These are phyloP conservation scores for Macrolepiota fuliginosa DNA, from an alignment of 768 basidiomycete species.

Conservation along the genomic window DNA sequence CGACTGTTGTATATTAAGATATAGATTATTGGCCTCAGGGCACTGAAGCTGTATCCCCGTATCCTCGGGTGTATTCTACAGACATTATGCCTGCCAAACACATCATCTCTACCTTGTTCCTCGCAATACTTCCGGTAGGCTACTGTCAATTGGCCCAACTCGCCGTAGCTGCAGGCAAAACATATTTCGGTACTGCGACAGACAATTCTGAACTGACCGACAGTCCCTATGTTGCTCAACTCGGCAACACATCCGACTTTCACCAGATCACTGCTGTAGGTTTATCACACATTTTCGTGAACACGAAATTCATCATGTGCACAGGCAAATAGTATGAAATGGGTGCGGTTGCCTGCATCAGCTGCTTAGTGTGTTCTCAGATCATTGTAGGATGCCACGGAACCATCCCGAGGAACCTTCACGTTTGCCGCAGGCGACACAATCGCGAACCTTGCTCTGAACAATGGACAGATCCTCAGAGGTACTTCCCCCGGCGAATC, in stretches of 20 bases:
- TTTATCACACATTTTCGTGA: neutral
- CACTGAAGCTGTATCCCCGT: neutral
- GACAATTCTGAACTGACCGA: constrained; percentile 45
- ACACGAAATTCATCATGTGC: neutral
- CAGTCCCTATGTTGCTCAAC: constrained; percentile 34
- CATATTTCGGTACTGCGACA: constrained; percentile 49
- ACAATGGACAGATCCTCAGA: constrained; percentile 44
- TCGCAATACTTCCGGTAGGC: constrained; percentile 10
- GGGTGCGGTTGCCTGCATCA: constrained; percentile 15
- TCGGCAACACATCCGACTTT: constrained; percentile 37
- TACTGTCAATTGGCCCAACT: constrained; percentile 52
- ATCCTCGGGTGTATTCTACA: neutral
- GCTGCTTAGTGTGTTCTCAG: neutral
- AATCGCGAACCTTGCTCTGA: constrained; percentile 42
- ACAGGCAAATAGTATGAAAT: constrained; percentile 53
- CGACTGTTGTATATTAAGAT: neutral
- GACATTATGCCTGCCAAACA: neutral
- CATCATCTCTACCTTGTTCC: neutral
- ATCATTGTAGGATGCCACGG: constrained; percentile 41
- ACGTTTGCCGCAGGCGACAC: constrained; percentile 46
- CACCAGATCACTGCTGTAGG: constrained; percentile 43
- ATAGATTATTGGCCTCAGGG: neutral
- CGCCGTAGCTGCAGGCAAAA: constrained; percentile 40
- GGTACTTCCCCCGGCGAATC: constrained; percentile 21
- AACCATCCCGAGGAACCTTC: constrained; percentile 47